phyloP scores from a whole-genome alignment of 2,329 filamentous ascomycete genomes.

The Juglanconis oblonga region DNA sequence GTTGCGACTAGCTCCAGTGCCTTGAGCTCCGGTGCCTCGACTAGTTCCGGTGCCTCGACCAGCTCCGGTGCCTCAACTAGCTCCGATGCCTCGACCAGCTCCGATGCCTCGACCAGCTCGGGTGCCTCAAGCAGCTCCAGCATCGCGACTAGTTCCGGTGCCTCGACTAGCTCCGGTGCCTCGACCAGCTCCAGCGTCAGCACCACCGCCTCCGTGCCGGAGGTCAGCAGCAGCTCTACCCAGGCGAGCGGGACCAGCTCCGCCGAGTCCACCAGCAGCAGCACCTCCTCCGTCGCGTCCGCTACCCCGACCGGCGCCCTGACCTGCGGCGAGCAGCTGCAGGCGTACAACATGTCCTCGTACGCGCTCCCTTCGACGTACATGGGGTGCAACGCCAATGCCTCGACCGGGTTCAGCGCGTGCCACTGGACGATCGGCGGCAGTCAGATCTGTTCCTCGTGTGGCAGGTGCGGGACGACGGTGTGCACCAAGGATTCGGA shows the following conservation, averaged over 20 bases:
- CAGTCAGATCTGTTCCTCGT: conserved; percentile 1
- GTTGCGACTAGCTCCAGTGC: no score
- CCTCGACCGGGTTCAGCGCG: neutral
- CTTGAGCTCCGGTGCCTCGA: no score
- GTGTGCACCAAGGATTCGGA: conserved; percentile 5
- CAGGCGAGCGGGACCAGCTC: neutral
- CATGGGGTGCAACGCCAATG: conserved; percentile 12
- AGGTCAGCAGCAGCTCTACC: neutral
- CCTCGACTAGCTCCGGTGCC: no score
- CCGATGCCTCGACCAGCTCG: no score
- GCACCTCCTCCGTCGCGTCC: neutral
- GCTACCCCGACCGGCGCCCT: neutral
- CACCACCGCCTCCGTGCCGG: neutral
- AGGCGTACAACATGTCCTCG: neutral
- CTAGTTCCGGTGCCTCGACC: no score
- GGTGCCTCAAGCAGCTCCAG: no score
- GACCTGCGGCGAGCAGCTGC: conserved; percentile 1
- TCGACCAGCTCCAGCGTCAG: neutral
- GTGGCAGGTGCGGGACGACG: conserved; percentile 11
- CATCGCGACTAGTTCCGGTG: no score
- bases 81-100: no score
- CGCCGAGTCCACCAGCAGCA: neutral
- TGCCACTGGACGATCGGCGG: conserved; percentile 6
- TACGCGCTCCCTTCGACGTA: neutral
- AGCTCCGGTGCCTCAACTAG: no score